Base-by-base conservation (phyloP, 1,284 basidiomycete genomes). In the Leccinum pachyderme region DNA sequence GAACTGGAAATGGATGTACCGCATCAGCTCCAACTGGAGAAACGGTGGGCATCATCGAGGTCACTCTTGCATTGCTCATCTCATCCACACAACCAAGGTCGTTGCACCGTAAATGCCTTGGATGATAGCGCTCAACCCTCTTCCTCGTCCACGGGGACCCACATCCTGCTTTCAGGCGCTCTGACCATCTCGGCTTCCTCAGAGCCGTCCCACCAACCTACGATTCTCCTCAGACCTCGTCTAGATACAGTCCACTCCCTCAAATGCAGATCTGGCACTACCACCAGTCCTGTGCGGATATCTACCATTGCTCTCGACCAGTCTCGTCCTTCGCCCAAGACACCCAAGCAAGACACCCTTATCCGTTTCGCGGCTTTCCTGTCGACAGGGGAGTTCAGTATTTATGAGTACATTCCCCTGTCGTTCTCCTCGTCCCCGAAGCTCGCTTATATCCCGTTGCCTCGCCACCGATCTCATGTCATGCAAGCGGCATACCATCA, bases 1-100 rank as follows among this genome's bases (percentile, higher is more conserved):
- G 65, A 80, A 89, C 63, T 91, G 89, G 89, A 89, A 89, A 70
- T 87, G 82, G 81, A 90, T 91, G 87, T 91, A 89, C 70, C 80
- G 87, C 51, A 87, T 90, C 58, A 89, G 86, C 63, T 81, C 81
- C 7, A 91, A 91, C 61, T 91, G 89, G 89, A 77, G 80, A 66
- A 87, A 73, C 70, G 88, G 88, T 89, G 64, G 61, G 77, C 80
- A 59, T 63, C 43, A 52, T 58, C 54, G 46, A 57, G 54, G 39
- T 56, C 22, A 52, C 47, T 57, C 35, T 55, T 54, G 15, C 51
- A 27, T 51, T 57, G 54, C 55, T 52, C 28, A 45, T 64, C 60
- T 64, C 52, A 64, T 64, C 59, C 57, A 60, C 53, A 28, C 50
- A 33, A 59, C 55, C 51, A 61, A 71, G 70, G 70, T 54, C 70